phyloP scores from a whole-genome alignment of 176 grass and related monocot species.

The Saccharum spontaneum region DNA sequence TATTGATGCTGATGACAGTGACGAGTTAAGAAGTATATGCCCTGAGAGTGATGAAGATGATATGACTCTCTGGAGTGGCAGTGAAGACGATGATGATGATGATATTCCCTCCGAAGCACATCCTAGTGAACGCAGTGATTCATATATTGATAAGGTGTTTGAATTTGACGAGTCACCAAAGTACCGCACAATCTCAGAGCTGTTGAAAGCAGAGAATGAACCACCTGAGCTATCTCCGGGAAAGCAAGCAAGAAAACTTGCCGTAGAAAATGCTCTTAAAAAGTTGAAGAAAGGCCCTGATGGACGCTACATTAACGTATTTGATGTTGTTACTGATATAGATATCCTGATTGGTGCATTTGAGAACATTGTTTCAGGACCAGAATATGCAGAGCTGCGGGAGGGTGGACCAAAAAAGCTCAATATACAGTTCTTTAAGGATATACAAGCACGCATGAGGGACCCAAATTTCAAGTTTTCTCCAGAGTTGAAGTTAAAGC shows the following conservation, averaged over 20 bases:
- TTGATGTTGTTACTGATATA: conserved; percentile 88
- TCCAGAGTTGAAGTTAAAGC: conserved; percentile 87
- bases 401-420: conserved; percentile 95
- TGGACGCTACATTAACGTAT: conserved; percentile 78
- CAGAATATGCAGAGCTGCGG: conserved; percentile 74
- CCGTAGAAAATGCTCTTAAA: conserved; percentile 95
- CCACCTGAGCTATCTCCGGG: conserved; percentile 87
- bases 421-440: conserved; percentile 93
- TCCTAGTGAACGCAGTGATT: conserved; percentile 69
- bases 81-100: conserved; percentile 71
- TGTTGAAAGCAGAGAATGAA: conserved; percentile 82
- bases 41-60: conserved; percentile 86
- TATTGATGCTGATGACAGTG: conserved; percentile 79
- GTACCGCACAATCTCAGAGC: conserved; percentile 73
- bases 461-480: conserved; percentile 91
- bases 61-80: conserved; percentile 86
- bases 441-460: conserved; percentile 89
- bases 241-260: conserved; percentile 90
- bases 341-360: conserved; percentile 97
- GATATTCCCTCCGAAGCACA: conserved; percentile 76
- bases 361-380: conserved; percentile 91
- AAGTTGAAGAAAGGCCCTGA: conserved; percentile 95
- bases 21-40: conserved; percentile 87
- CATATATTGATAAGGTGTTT: conserved; percentile 92
- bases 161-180: conserved; percentile 93